Percentiles rank a stretch among this genome's conserved stretches.
Conservation (phyloP, 2,329 filamentous ascomycete genomes). For the Trichoderma asperellum region DNA sequence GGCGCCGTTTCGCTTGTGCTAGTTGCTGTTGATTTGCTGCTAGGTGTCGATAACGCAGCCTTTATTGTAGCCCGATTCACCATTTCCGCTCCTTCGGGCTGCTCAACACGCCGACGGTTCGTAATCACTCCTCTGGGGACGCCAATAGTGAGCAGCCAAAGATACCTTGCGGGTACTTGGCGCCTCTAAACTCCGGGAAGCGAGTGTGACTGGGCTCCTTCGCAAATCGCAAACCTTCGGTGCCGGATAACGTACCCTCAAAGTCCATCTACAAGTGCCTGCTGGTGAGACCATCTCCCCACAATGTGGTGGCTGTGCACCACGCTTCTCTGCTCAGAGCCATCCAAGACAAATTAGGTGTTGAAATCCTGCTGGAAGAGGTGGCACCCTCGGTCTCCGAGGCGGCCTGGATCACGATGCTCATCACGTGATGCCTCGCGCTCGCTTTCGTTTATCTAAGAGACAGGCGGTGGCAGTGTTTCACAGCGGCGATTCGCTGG, state of each 20-base stretch:
- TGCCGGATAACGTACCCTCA: not conserved
- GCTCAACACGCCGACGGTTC: conserved; percentile 21
- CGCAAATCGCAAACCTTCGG: not conserved
- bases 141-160: not conserved
- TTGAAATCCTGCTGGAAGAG: conserved; percentile 7
- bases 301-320: conserved; percentile 22
- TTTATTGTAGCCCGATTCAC: not conserved
- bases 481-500: conserved; percentile 19
- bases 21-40: not conserved
- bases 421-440: not conserved
- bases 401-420: not conserved
- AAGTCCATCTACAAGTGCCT: not conserved
- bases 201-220: not conserved
- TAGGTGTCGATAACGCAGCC: conserved; percentile 7
- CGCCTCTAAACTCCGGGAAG: not conserved
- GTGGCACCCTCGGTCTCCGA: conserved; percentile 23
- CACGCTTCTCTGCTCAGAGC: not conserved
- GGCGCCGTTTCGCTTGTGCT: conserved; percentile 5
- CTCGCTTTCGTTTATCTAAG: not conserved
- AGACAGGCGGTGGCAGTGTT: conserved; percentile 24
- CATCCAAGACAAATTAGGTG: not conserved
- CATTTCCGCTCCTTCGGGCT: conserved; percentile 17
- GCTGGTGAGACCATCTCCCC: conserved; percentile 4
- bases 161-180: conserved; percentile 1
- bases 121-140: conserved; percentile 13